These are phyloP conservation scores for Annona cherimola DNA, from an alignment of 164 flowering plant genomes.

Conservation along the genomic window DNA sequence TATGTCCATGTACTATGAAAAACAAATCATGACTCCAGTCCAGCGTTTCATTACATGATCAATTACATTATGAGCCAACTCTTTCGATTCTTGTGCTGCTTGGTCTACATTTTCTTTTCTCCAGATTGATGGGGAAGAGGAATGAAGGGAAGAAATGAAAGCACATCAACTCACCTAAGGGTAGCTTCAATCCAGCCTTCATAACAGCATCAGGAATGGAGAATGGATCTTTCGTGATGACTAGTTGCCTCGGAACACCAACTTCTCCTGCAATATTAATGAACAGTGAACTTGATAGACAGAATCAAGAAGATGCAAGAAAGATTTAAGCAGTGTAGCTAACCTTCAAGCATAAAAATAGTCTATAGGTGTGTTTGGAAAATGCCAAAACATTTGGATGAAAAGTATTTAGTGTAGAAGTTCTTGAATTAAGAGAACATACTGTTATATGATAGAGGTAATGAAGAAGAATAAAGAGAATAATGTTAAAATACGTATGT, in stretches of 20 bases:
- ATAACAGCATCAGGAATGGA: slow-evolving; percentile 60
- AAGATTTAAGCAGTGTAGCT: background rate
- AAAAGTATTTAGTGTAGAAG: too few relatives aligned
- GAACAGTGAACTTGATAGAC: background rate
- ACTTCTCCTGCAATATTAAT: slow-evolving; percentile 47
- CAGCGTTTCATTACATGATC: too few relatives aligned
- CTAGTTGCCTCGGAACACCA: slow-evolving; percentile 69
- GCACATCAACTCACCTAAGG: slow-evolving; percentile 42
- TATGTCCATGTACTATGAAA: too few relatives aligned
- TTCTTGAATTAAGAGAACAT: too few relatives aligned
- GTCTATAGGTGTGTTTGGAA: background rate
- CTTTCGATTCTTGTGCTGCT: too few relatives aligned
- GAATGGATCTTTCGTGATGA: slow-evolving; percentile 50
- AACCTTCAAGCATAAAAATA: background rate
- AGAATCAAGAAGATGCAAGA: background rate
- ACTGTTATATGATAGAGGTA: too few relatives aligned
- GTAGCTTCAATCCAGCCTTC: slow-evolving; percentile 63
- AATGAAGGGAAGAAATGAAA: background rate
- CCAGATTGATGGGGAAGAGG: background rate
- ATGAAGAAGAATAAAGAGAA: too few relatives aligned
- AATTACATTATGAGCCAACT: too few relatives aligned
- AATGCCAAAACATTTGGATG: too few relatives aligned
- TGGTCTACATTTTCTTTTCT: too few relatives aligned
- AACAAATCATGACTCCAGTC: too few relatives aligned
- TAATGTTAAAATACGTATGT: too few relatives aligned